Evolutionary conservation across 1,284 basidiomycete species (phyloP).

Genomic region (Malassezia pachydermatis): DNA sequence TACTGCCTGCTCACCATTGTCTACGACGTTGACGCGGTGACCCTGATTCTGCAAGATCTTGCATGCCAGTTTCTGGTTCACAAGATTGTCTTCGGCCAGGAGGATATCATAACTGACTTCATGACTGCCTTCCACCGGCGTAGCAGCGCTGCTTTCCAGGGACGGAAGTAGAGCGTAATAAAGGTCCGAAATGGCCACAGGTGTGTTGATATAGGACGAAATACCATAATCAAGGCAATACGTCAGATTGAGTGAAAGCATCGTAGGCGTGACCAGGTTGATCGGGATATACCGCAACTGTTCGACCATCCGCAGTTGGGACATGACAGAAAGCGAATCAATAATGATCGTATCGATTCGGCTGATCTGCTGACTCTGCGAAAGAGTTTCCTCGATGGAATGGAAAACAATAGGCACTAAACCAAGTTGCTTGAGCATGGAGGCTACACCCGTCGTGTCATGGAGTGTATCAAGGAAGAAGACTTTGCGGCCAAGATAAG

Average conservation of each 20-base stretch:
- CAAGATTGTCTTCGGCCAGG: constrained; percentile 94
- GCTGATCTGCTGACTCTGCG: constrained; percentile 66
- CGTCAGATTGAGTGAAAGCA: constrained; percentile 46
- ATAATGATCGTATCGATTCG: constrained; percentile 93
- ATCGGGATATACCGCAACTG: constrained; percentile 93
- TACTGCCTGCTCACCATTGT: constrained; percentile 85
- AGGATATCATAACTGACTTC: constrained; percentile 84
- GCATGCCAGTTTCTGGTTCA: constrained; percentile 92
- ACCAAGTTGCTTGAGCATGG: constrained; percentile 70
- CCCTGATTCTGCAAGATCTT: constrained; percentile 96
- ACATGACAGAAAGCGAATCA: constrained; percentile 74
- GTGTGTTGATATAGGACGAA: constrained; percentile 79
- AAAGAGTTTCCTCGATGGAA: constrained; percentile 61
- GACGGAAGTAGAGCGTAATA: constrained; percentile 85
- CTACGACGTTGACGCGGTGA: constrained; percentile 89
- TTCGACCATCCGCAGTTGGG: constrained; percentile 79
- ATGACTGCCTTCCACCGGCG: constrained; percentile 63
- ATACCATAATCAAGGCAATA: constrained; percentile 80
- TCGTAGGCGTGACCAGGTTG: constrained; percentile 64
- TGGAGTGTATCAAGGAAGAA: constrained; percentile 79
- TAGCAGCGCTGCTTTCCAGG: constrained; percentile 80
- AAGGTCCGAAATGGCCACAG: constrained; percentile 76
- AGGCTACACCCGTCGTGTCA: constrained; percentile 67
- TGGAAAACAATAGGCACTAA: constrained; percentile 69
- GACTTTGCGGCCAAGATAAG: constrained; percentile 51